Evolutionary conservation across 2,329 filamentous ascomycete species (phyloP).

Genomic region (Trematosphaeria pertusa): DNA sequence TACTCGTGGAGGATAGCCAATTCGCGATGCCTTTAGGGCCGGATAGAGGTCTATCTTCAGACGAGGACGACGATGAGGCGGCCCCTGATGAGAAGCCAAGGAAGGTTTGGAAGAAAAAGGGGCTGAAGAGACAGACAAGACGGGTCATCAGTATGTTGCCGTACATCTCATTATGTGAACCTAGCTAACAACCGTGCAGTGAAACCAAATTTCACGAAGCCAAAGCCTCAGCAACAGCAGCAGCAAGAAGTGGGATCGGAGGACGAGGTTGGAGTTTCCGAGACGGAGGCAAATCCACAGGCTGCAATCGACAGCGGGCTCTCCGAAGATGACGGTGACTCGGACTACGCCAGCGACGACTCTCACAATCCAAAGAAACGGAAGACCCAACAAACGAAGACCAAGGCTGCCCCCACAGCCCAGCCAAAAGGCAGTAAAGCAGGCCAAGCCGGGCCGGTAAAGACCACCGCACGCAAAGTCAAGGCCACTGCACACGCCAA

Average conservation of each 20-base stretch:
- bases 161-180: background rate
- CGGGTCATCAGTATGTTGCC: conserved; percentile 61
- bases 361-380: conserved; percentile 43
- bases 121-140: conserved; percentile 79
- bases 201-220: conserved; percentile 45
- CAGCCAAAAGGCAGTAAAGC: conserved; percentile 18
- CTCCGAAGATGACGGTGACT: conserved; percentile 44
- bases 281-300: conserved; percentile 35
- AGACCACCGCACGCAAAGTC: conserved; percentile 52
- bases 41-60: conserved; percentile 58
- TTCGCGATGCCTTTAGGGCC: conserved; percentile 53
- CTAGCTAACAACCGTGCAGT: conserved; percentile 41
- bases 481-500: conserved; percentile 57
- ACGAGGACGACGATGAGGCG: conserved; percentile 61
- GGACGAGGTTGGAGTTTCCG: conserved; percentile 50
- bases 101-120: conserved; percentile 80
- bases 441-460: conserved; percentile 37
- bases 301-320: conserved; percentile 43
- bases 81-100: conserved; percentile 66
- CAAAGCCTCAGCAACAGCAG: conserved; percentile 51
- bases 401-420: conserved; percentile 6
- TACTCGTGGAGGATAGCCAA: conserved; percentile 54
- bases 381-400: conserved; percentile 29
- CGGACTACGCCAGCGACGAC: conserved; percentile 52
- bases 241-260: conserved; percentile 35